Evolutionary conservation across 2,329 filamentous ascomycete genomes (phyloP), one percentile per base, ranked within the genome.

Genomic region (Penicillium griseofulvum): DNA sequence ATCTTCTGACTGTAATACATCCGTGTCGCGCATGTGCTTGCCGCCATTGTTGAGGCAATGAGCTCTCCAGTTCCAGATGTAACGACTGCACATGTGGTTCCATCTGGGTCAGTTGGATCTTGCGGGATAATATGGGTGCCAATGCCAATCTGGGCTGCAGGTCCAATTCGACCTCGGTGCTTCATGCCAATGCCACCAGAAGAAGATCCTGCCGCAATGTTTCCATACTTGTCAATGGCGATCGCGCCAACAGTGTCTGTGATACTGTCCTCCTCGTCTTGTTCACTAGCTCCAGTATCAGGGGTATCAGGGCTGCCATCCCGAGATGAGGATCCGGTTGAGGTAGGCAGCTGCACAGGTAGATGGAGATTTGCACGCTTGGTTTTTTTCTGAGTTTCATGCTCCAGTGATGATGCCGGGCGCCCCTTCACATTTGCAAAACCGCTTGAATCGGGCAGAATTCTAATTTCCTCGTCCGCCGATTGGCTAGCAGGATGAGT

Each of bases 111-210:
- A 29, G 84, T 81, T 2, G 83, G 78, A 58, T 91, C 85, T 26
- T 81, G 79, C 1, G 93, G 93, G n/a, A 97, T 83, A 28, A 99
- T 88, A 34, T 90, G 89, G 19, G 91, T 93, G 53, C 94, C 94
- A 50, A 97, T 85, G 8, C 94, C 93, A 14, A 97, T 90, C 16
- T 99, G 81, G 19, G 94, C 94, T 33, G 94, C 95, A 31, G 94
- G 94, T 0, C 94, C 95, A 59, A 96, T 83, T 34, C 94, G 88
- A 6, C 94, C 95, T 57, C 86, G 85, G 72, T 96, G 92, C 71
- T 99, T 99, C 93, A 99, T 97, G 28, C 94, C 93, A 70, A 99
- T 99, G 1, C 94, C 94, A 6, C 94, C 94, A 16, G 95, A 99
- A 2, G 94, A 99, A 1, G 94, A 96, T 16, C 89, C 94, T 4